Percentiles rank a stretch among this genome's conserved stretches.
These are phyloP conservation scores for Aspergillus novoparasiticus DNA, from an alignment of 2,329 filamentous ascomycete genomes.

Conservation along the genomic window DNA sequence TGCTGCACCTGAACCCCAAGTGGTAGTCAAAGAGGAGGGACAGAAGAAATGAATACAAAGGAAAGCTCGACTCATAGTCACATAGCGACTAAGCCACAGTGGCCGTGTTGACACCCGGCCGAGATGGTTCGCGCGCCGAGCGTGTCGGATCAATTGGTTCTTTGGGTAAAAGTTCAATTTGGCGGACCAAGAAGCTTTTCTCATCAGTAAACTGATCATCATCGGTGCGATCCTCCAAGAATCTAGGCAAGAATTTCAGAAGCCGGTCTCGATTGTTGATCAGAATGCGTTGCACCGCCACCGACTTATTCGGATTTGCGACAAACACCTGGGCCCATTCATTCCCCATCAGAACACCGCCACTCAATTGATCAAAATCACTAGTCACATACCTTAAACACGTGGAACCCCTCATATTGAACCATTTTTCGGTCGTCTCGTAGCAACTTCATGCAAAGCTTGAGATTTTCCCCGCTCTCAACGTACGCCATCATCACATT, in stretches of 20 bases:
- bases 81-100: constrained; percentile 29
- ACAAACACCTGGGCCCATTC: constrained; percentile 73
- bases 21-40: constrained; percentile 5
- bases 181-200: constrained; percentile 93
- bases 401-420: constrained; percentile 98
- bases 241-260: constrained; percentile 83
- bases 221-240: constrained; percentile 91
- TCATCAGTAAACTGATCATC: constrained; percentile 99
- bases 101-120: constrained; percentile 31
- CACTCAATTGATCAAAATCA: background rate
- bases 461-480: constrained; percentile 90
- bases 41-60: constrained; percentile 3
- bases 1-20: constrained; percentile 6
- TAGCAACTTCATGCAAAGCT: constrained; percentile 96
- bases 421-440: constrained; percentile 98
- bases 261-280: constrained; percentile 95
- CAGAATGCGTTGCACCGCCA: constrained; percentile 90
- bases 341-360: constrained; percentile 24
- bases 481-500: constrained; percentile 98
- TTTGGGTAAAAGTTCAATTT: constrained; percentile 65
- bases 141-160: constrained; percentile 43
- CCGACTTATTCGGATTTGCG: constrained; percentile 96
- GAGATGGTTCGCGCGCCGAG: constrained; percentile 28
- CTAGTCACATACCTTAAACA: constrained; percentile 73
- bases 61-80: background rate